Base-by-base conservation (phyloP, 208 protist species). In the Trypanosoma theileri region DNA sequence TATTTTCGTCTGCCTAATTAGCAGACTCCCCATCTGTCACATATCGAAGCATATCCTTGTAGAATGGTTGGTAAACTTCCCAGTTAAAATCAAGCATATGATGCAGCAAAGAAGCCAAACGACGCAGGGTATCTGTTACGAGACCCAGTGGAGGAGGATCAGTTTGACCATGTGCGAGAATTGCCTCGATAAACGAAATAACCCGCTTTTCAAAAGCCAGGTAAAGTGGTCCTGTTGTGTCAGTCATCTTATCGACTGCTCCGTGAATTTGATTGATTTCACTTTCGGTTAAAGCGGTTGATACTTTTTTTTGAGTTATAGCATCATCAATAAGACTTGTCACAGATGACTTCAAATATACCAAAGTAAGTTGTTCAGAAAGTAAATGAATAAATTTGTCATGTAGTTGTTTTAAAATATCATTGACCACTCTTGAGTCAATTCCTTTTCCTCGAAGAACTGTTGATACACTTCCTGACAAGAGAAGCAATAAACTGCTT, bases 191-290 rank as follows among this genome's bases (percentile, higher is more conserved):
- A 40, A 72, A 75, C 26, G 80, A 60, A 42, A 91, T 26, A 58
- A 94, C 67, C 28, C 84, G 83, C 35, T 75, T 74, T 69, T 94
- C 88, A 71, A 94, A 94, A 14, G 75, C 72, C 10, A 82, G 53
- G 72, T 94, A 94, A 44, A 92, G 82, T 12, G 54, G 66, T 42
- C 79, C 81, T 35, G 78, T 75, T 26, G 88, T 94, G 69, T 94
- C 79, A 10, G 82, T 89, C 88, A 94, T 94, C 69, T 90, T 94
- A 61, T 92, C 84, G 22, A 94, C 84, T 31, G 76, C 81, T 21
- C 73, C 57, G 6, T 64, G 65, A 35, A 94, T 58, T 17, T 77
- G 70, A 41, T 71, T 71, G 45, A 63, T 54, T 79, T 94, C 85
- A 13, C 46, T 57, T 14, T 86, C 81, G 1, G 73, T 81, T 41